Conservation (phyloP, 495 filamentous ascomycete species). For the Talaromyces wortmannii region DNA sequence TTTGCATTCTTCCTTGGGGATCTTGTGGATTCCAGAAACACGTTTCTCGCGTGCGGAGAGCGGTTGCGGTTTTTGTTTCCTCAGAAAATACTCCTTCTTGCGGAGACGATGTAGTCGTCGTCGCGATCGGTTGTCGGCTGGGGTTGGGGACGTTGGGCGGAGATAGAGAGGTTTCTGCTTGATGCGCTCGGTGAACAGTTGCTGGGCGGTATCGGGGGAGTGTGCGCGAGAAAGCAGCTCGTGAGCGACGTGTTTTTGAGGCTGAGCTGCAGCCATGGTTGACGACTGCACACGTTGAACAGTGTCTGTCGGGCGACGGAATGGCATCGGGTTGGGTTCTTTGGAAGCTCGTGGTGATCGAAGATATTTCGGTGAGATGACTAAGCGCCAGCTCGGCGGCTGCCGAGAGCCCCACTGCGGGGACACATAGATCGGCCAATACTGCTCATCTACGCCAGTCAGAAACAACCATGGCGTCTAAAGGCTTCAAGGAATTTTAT, state of each 20-base stretch:
- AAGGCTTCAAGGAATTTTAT: background rate
- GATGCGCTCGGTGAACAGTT: slow-evolving; percentile 75
- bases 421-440: background rate
- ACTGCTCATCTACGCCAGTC: background rate
- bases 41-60: slow-evolving; percentile 79
- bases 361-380: background rate
- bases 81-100: slow-evolving; percentile 45
- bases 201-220: slow-evolving; percentile 56
- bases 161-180: slow-evolving; percentile 77
- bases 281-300: too few species aligned
- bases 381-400: background rate
- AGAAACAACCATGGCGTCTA: background rate
- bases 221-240: slow-evolving; percentile 68
- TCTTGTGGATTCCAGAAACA: slow-evolving; percentile 59
- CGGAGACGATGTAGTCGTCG: slow-evolving; percentile 53
- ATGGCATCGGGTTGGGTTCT: background rate
- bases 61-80: slow-evolving; percentile 63
- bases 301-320: background rate
- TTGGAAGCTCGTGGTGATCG: background rate
- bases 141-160: slow-evolving; percentile 57
- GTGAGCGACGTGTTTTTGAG: slow-evolving; percentile 50
- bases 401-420: too few species aligned
- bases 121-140: slow-evolving; percentile 56
- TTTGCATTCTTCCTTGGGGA: slow-evolving; percentile 61
- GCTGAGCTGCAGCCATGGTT: slow-evolving; percentile 14